phyloP scores from a whole-genome alignment of 1,284 basidiomycete genomes.

The Sanghuangporus baumii region DNA sequence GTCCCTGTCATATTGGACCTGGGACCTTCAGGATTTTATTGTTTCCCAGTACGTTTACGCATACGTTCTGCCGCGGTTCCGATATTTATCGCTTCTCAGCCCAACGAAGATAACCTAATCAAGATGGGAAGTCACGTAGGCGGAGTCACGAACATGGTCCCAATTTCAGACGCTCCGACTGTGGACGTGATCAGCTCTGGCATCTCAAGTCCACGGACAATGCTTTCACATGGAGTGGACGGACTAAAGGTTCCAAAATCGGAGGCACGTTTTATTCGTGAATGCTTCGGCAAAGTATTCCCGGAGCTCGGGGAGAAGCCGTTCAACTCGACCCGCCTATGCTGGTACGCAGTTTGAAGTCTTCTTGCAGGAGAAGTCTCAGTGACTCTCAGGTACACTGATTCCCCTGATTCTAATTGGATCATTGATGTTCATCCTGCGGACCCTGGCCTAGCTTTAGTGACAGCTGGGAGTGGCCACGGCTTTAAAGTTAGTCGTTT shows the following conservation, averaged over 20 bases:
- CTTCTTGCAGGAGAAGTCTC: neutral
- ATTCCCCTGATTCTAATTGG: constrained; percentile 74
- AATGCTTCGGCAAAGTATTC: constrained; percentile 52
- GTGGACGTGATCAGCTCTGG: neutral
- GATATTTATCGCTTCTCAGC: constrained; percentile 36
- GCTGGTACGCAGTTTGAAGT: constrained; percentile 53
- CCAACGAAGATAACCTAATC: constrained; percentile 60
- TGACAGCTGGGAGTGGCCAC: constrained; percentile 78
- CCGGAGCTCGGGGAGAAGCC: constrained; percentile 68
- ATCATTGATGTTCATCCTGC: constrained; percentile 64
- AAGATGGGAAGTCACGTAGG: constrained; percentile 70
- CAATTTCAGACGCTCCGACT: constrained; percentile 15
- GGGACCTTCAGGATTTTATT: constrained; percentile 56
- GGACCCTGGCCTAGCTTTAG: constrained; percentile 56
- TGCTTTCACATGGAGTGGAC: constrained; percentile 45
- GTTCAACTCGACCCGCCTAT: constrained; percentile 67
- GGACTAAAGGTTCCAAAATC: constrained; percentile 61
- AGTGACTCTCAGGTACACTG: constrained; percentile 56
- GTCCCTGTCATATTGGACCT: constrained; percentile 74
- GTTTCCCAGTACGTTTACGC: constrained; percentile 61
- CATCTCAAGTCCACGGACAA: constrained; percentile 65
- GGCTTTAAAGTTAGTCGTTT: constrained; percentile 64
- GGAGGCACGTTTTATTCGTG: constrained; percentile 45
- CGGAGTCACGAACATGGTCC: constrained; percentile 52
- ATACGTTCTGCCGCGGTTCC: neutral